Evolutionary conservation across 1,139 yeast genomes (phyloP), one percentile per base, ranked within the genome.

Genomic region (Candida dubliniensis): DNA sequence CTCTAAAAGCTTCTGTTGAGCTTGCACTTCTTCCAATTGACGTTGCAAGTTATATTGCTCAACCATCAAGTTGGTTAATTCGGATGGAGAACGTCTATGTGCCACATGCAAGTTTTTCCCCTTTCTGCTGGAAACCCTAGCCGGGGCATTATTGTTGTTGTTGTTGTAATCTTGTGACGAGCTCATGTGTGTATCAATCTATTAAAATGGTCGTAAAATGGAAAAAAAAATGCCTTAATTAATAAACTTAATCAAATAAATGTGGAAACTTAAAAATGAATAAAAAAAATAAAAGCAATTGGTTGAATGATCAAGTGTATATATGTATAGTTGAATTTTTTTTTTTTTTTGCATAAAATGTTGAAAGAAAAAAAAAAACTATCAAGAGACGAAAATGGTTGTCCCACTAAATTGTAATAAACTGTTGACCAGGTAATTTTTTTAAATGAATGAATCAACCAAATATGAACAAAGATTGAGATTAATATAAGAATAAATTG

Each of bases 31-130:
- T 58, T 91, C 97, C 67, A 90, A 75, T 63, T 91, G 97, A 56
- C 95, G 89, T 64, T 91, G 97, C 48, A 93, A 76, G 51, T 93
- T 90, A 64, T 91, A 82, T 61, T 90, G 97, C 64, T 90, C 96
- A 56, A 87, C 83, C 96, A 93, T 91, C 52, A 93, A 73, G 47
- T 87, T 87, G n/a, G 98, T 91, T 63, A 93, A 76, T 63, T 93
- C 99, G 54, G 93, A 83, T 23, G 97, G 97, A 4, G 97, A 87
- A 49, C 96, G 78, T 59, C 98, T 79, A 60, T 91, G 98, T 24
- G 98, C 98, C 54, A 91, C 90, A 66, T 89, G 95, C 52, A 91
- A 64, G 54, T 71, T 71, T 46, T 63, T 67, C 14, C 71, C 65
- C 50, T 66, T 66, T 35, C 56, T 60, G 54, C 50, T 48, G 50